phyloP scores from a whole-genome alignment of 768 basidiomycete genomes.

The Leccinum truebloodii region DNA sequence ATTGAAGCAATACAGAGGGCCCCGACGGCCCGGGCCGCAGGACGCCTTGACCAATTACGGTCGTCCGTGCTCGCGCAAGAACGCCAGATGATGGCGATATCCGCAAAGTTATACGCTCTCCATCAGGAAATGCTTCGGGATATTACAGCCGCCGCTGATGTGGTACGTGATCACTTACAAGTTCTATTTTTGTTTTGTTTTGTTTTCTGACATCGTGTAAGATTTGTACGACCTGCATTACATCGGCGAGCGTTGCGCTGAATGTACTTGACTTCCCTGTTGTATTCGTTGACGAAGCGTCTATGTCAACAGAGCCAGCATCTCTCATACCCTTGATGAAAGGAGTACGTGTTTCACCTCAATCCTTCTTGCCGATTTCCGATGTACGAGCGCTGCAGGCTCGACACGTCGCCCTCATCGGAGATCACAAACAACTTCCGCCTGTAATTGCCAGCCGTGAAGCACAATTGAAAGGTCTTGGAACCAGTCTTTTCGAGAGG shows the following conservation, averaged over 20 bases:
- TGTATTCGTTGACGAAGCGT: conserved; percentile 93
- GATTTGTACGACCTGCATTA: conserved; percentile 89
- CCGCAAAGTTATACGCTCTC: conserved; percentile 50
- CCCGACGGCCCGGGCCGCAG: conserved; percentile 15
- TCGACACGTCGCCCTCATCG: conserved; percentile 83
- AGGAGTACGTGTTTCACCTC: conserved; percentile 62
- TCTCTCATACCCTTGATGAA: conserved; percentile 92
- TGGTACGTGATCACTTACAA: conserved; percentile 49
- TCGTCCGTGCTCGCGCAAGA: conserved; percentile 27
- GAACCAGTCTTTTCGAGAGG: conserved; percentile 84
- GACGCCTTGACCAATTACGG: conserved; percentile 34
- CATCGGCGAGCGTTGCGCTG: conserved; percentile 64
- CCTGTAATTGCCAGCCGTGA: conserved; percentile 81
- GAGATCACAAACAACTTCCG: conserved; percentile 96
- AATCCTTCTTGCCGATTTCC: conserved; percentile 8
- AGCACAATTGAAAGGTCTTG: conserved; percentile 72
- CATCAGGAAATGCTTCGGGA: conserved; percentile 66
- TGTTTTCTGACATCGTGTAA: conserved; percentile 30
- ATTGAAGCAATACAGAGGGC: conserved; percentile 22
- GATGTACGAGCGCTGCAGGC: conserved; percentile 48
- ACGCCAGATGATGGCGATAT: conserved; percentile 34
- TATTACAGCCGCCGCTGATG: conserved; percentile 66
- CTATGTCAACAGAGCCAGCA: conserved; percentile 94
- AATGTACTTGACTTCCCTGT: conserved; percentile 85
- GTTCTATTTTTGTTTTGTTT: conserved; percentile 1